Evolutionary conservation across 495 filamentous ascomycete species (phyloP).

Genomic region (Xylaria sp.): DNA sequence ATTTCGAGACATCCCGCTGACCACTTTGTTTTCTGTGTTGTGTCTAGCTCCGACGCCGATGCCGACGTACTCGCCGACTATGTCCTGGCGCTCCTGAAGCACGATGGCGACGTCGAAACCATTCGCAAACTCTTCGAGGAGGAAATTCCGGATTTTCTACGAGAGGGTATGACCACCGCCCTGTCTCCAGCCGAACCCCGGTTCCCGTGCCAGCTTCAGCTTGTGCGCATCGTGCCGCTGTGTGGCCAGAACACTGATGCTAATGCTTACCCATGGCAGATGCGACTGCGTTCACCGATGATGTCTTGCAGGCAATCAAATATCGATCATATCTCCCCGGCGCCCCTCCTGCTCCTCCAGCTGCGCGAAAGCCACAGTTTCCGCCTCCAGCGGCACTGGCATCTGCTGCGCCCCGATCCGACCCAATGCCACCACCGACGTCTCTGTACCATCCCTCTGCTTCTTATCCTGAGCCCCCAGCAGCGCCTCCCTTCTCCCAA

Average conservation of each 20-base stretch:
- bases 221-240: background rate
- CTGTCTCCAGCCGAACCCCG: background rate
- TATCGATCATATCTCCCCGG: constrained; percentile 68
- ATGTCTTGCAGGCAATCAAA: constrained; percentile 77
- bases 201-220: constrained; percentile 1
- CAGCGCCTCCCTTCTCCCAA: constrained; percentile 28
- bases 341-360: constrained; percentile 45
- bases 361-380: constrained; percentile 28
- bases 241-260: background rate
- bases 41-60: constrained; percentile 85
- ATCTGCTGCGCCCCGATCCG: constrained; percentile 23
- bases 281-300: constrained; percentile 78
- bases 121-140: constrained; percentile 76
- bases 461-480: constrained; percentile 18
- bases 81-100: constrained; percentile 84
- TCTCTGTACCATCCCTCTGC: constrained; percentile 19
- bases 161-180: constrained; percentile 64
- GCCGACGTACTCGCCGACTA: constrained; percentile 96
- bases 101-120: constrained; percentile 76
- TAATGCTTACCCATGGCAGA: constrained; percentile 49
- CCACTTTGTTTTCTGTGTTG: constrained; percentile 27
- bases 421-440: constrained; percentile 28
- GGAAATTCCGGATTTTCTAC: constrained; percentile 86
- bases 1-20: constrained; percentile 23
- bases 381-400: constrained; percentile 34